Base-by-base conservation (phyloP, 2,329 filamentous ascomycete species). In the Gyromitra esculenta region DNA sequence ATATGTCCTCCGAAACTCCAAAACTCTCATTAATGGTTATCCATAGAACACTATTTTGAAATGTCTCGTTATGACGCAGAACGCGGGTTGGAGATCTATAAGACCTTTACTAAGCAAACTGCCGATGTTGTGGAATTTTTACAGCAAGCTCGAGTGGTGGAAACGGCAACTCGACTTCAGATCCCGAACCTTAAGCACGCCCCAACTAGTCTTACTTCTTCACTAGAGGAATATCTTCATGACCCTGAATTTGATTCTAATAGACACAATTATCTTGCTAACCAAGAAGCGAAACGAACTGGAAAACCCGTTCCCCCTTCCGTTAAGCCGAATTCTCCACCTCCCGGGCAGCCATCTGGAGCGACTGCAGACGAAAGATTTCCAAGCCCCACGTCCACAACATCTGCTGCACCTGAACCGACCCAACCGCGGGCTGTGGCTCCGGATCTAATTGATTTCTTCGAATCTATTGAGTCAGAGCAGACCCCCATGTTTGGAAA, bases 131-230 rank as follows among this genome's bases (percentile, higher is more conserved):
- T 99, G 15, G 90, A 93, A 81, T 99, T 95, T 82, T 88, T 99
- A 59, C 91, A 91, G 80, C 88, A 95, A 56, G 96, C 96, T 57
- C 89, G 95, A 78, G 91, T 96, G 82, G 96, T 95, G 82, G 94
- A 98, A 84, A 91, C 94, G 82, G 93, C 94, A 79, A 99, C 96
- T 4, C 88, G 95, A 77, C 88, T 99, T 50, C 93, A 97, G 82
- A 96, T 99, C 6, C 96, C 96, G 8, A 97, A 97, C 85, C 88
- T 99, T 80, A 98, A 97, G 85, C 96, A 99, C 83, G 96, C 96
- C 5, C 96, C 96, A 0, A 94, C 96, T 0, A 97, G 96, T 82
- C 85, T 99, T 67, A 92, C 93, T 15, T 91, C 91, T 35, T 93
- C 97, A 72, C 87, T 99, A 35, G 94, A 98, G 83, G 96, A 99